Conservation (phyloP, 1,284 basidiomycete species). For the Trichosporon ovoides region DNA sequence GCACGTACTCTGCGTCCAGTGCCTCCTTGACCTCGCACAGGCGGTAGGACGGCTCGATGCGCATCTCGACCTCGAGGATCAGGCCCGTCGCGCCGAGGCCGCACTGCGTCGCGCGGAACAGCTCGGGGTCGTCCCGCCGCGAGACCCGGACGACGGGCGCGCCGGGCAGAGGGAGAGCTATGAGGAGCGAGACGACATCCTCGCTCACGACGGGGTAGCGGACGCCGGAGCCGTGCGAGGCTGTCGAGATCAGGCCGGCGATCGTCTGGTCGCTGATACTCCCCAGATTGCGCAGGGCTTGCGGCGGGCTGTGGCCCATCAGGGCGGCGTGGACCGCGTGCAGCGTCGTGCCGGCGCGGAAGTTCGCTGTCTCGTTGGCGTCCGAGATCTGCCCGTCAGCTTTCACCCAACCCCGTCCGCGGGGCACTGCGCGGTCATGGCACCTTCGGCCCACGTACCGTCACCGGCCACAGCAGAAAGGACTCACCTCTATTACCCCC, state of each 20-base stretch:
- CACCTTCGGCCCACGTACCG: too few relatives aligned
- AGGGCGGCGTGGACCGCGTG: slow-evolving; percentile 66
- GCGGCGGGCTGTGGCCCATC: slow-evolving; percentile 55
- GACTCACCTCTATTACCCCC: slow-evolving; percentile 65
- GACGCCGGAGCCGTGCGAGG: slow-evolving; percentile 88
- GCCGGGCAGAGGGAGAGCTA: slow-evolving; percentile 54
- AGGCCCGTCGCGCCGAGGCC: slow-evolving; percentile 91
- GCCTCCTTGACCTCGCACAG: slow-evolving; percentile 71
- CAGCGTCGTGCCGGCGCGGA: slow-evolving; percentile 74
- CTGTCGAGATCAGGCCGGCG: slow-evolving; percentile 88
- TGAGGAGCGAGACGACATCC: slow-evolving; percentile 66
- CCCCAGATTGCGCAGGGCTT: slow-evolving; percentile 88
- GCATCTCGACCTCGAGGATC: slow-evolving; percentile 70
- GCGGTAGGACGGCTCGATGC: slow-evolving; percentile 76
- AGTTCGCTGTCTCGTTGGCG: slow-evolving; percentile 58
- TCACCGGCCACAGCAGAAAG: neutral
- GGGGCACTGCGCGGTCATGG: neutral
- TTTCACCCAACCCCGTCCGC: neutral
- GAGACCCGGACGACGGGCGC: slow-evolving; percentile 33
- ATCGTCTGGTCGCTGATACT: slow-evolving; percentile 96
- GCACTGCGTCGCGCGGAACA: slow-evolving; percentile 89
- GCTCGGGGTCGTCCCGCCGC: slow-evolving; percentile 56
- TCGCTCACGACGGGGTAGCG: slow-evolving; percentile 76
- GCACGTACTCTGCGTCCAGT: slow-evolving; percentile 57
- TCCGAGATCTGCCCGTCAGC: slow-evolving; percentile 59